Conservation (phyloP, 2,329 filamentous ascomycete genomes). For the Ophiostoma pallidulum region DNA sequence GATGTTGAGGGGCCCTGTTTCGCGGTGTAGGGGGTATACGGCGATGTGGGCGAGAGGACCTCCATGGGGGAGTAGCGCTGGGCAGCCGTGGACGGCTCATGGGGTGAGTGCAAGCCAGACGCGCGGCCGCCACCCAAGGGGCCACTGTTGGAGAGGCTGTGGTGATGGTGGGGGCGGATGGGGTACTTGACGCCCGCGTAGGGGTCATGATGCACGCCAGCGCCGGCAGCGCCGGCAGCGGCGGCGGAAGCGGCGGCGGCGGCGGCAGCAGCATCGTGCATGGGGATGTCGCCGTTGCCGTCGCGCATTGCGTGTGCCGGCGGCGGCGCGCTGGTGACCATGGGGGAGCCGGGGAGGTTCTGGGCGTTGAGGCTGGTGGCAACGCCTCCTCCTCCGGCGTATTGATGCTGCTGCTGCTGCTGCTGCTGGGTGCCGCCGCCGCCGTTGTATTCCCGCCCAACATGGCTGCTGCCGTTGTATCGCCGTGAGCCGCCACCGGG, state of each 20-base stretch:
- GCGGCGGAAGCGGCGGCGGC: conserved; percentile 1
- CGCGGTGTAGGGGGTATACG: conserved; percentile 62
- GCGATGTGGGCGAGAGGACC: conserved; percentile 66
- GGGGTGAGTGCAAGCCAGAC: conserved; percentile 57
- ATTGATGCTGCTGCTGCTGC: conserved; percentile 18
- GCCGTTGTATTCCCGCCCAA: conserved; percentile 19
- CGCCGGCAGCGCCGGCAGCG: too few species aligned
- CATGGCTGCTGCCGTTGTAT: conserved; percentile 44
- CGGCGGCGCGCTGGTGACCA: conserved; percentile 31
- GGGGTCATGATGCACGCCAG: conserved; percentile 46
- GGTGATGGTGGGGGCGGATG: conserved; percentile 67
- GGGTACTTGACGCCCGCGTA: conserved; percentile 83
- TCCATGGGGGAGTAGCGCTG: conserved; percentile 97
- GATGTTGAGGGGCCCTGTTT: conserved; percentile 45
- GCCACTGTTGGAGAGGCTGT: conserved; percentile 50
- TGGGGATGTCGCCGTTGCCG: conserved; percentile 66
- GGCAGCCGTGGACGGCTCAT: conserved; percentile 71
- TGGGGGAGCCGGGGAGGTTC: conserved; percentile 48
- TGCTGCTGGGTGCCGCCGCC: conserved; percentile 18
- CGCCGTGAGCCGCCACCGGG: conserved; percentile 52
- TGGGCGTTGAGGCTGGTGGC: conserved; percentile 9
- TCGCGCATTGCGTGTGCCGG: conserved; percentile 54
- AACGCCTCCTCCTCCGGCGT: conserved; percentile 19
- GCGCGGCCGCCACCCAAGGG: conserved; percentile 21
- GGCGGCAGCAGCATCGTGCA: conserved; percentile 60